Base-by-base conservation (phyloP, 2,329 filamentous ascomycete species). In the Drechslera avenae region DNA sequence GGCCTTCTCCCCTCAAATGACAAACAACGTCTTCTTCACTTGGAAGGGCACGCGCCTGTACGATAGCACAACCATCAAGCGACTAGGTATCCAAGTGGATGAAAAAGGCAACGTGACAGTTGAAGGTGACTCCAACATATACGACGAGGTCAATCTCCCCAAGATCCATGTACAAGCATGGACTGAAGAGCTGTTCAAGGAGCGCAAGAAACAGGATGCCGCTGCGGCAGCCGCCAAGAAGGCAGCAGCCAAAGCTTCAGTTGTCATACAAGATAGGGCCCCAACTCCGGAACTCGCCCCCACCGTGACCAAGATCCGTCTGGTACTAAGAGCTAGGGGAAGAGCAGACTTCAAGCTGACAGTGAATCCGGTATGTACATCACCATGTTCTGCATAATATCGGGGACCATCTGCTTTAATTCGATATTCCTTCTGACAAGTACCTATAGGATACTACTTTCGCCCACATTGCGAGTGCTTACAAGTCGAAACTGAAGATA, bases 151-250 rank as follows among this genome's bases (percentile, higher is more conserved):
- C 4, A 64, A 67, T 16, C 35, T 63, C 10, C 74, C 79, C 6
- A 81, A 82, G 45, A 81, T 96, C n/a, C 82, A 88, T 59, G 80
- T 96, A 56, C 86, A 92, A 70, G 89, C 88, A 5, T 90, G 89
- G 82, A 93, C 89, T 0, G 78, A 84, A 6, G 84, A 88, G 9
- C 72, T 83, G 1, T 87, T 84, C 36, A 73, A 73, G 50, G 76
- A 81, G 64, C 75, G 80, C 53, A 82, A 84, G 59, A 74, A 60
- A 39, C 56, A 64, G 39, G 46, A 62, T 10, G 64, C 61, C 13
- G 64, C 62, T 14, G 64, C 66, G 39, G 68, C 62, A 12, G 59
- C 59, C 13, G 64, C 61, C 7, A 60, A 46, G 45, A 62, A 59
- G 23, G 76, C 78, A 50, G 76, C 78, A 12, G 73, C 70, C 26